Conservation (phyloP, 106 monocot species). For the Dendrobium huoshanense region DNA sequence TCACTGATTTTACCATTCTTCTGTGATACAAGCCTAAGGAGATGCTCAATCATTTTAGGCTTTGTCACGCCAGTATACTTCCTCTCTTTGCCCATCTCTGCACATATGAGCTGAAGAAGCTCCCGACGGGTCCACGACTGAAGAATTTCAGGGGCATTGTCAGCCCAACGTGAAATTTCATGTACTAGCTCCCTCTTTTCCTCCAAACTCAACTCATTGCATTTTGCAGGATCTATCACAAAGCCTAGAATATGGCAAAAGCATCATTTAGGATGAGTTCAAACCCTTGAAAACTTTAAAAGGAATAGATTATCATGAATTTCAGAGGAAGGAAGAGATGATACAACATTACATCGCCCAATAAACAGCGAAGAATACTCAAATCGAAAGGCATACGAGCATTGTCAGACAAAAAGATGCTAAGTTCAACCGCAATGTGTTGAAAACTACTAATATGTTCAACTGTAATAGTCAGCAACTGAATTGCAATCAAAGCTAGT, state of each 20-base stretch:
- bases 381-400: neutral
- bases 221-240: slow-evolving; percentile 65
- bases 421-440: neutral
- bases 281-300: neutral
- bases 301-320: neutral
- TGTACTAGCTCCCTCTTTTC: slow-evolving; percentile 85
- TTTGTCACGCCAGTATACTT: slow-evolving; percentile 89
- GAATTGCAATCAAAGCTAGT: neutral
- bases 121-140: slow-evolving; percentile 81
- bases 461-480: neutral
- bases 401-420: neutral
- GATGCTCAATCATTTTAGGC: slow-evolving; percentile 77
- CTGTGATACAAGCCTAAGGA: slow-evolving; percentile 62
- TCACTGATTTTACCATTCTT: slow-evolving; percentile 26
- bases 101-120: slow-evolving; percentile 83
- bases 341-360: neutral
- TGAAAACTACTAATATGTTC: neutral
- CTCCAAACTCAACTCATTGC: slow-evolving; percentile 64
- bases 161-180: slow-evolving; percentile 60
- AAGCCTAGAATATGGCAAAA: slow-evolving; percentile 30
- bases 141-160: slow-evolving; percentile 74
- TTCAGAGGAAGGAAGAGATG: neutral
- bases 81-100: slow-evolving; percentile 84
- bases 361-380: neutral
- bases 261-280: neutral